Conservation (phyloP, 129 eudicot species). For the Glebionis coronaria region DNA sequence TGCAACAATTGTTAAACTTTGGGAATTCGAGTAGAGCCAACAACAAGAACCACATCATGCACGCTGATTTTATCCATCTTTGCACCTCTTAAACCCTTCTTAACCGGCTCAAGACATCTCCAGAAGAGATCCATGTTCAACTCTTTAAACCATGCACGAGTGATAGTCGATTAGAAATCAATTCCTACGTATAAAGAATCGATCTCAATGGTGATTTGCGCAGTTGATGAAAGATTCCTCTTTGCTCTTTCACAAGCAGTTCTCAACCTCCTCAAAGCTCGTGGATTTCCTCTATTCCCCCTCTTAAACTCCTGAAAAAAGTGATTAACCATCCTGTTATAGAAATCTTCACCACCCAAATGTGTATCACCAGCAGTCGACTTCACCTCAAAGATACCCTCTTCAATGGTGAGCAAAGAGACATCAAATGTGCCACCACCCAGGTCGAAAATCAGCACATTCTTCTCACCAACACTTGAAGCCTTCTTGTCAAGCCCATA, state of each 20-base stretch:
- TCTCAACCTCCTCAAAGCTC: neutral
- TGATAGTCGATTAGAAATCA: neutral
- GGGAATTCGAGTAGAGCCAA: slow-evolving; percentile 1
- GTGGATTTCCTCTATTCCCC: neutral
- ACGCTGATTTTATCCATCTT: neutral
- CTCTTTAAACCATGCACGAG: neutral
- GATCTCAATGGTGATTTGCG: neutral
- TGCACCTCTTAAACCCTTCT: neutral
- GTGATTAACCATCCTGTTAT: slow-evolving; percentile 1
- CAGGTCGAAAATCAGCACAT: too few species aligned
- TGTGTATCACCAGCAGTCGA: neutral
- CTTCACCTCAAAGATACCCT: neutral
- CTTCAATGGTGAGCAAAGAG: too few species aligned
- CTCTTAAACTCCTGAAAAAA: neutral
- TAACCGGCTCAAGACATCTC: neutral
- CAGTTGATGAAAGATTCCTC: neutral
- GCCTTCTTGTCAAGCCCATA: slow-evolving; percentile 4
- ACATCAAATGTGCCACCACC: too few species aligned
- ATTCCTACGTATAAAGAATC: neutral
- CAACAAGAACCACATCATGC: neutral
- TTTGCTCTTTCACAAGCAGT: neutral
- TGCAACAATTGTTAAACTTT: neutral
- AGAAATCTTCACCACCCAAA: neutral
- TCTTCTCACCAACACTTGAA: slow-evolving; percentile 2
- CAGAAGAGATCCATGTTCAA: neutral